These are phyloP conservation scores for Gloeostereum incarnatum DNA, from an alignment of 768 basidiomycete species.

Conservation along the genomic window DNA sequence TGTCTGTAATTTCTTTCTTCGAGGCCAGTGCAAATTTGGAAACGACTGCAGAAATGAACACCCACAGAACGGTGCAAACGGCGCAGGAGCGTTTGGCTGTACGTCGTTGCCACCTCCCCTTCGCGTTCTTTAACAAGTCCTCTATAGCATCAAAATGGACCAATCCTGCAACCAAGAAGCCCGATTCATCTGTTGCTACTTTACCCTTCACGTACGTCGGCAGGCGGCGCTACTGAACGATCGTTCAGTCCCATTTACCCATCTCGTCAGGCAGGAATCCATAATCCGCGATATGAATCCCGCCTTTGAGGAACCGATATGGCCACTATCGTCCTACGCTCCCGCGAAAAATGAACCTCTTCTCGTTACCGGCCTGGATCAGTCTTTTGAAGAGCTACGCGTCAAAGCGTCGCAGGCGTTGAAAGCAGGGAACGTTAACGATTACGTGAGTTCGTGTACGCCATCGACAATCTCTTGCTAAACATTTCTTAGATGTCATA, in stretches of 20 bases:
- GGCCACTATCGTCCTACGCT: slow-evolving; percentile 74
- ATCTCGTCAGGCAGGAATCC: slow-evolving; percentile 39
- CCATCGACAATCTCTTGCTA: neutral
- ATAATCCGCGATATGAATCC: slow-evolving; percentile 56
- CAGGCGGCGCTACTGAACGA: slow-evolving; percentile 4
- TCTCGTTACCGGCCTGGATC: slow-evolving; percentile 57
- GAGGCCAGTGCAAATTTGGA: slow-evolving; percentile 62
- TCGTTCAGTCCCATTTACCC: slow-evolving; percentile 5
- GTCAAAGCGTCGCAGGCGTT: slow-evolving; percentile 50
- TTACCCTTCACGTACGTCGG: slow-evolving; percentile 30
- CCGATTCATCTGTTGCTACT: slow-evolving; percentile 6
- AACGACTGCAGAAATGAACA: slow-evolving; percentile 60
- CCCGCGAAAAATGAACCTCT: slow-evolving; percentile 67
- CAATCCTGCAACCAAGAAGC: neutral
- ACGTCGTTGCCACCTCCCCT: slow-evolving; percentile 17
- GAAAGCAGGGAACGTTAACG: slow-evolving; percentile 41
- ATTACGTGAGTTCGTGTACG: slow-evolving; percentile 49
- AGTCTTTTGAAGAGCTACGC: slow-evolving; percentile 73
- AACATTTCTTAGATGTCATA: slow-evolving; percentile 34
- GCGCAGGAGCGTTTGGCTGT: slow-evolving; percentile 40
- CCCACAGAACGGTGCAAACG: slow-evolving; percentile 23
- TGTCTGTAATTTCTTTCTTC: slow-evolving; percentile 54
- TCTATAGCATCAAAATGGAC: slow-evolving; percentile 5
- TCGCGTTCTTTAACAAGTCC: slow-evolving; percentile 6
- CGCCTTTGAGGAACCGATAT: slow-evolving; percentile 58